phyloP scores from a whole-genome alignment of 108 stramenopile species.

The Epipyxis sp. region DNA sequence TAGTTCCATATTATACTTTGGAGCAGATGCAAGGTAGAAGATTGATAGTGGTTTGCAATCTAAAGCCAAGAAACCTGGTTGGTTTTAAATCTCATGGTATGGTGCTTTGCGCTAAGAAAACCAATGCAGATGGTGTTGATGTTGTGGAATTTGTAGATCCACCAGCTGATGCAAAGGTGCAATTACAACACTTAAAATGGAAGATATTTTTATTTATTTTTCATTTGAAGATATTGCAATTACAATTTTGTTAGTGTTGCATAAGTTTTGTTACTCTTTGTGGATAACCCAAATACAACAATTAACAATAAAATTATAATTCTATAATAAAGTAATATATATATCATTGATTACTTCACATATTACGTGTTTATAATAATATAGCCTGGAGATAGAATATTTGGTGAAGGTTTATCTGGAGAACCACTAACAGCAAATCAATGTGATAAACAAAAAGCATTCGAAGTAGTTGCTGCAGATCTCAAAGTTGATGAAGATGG shows the following conservation, averaged over 20 bases:
- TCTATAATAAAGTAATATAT: too few species aligned
- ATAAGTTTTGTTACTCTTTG: too few species aligned
- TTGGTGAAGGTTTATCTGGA: slow-evolving; percentile 72
- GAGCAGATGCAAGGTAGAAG: slow-evolving; percentile 82
- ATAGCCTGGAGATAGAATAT: slow-evolving; percentile 82
- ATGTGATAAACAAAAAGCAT: slow-evolving; percentile 95
- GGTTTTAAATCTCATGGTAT: slow-evolving; percentile 93
- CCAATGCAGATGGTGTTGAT: slow-evolving; percentile 52
- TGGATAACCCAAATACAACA: too few species aligned
- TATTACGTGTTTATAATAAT: too few species aligned
- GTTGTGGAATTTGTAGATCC: slow-evolving; percentile 90
- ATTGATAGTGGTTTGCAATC: slow-evolving; percentile 87
- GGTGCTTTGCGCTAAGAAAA: slow-evolving; percentile 84
- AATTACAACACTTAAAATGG: too few species aligned
- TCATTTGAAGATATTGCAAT: too few species aligned
- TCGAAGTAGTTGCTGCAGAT: slow-evolving; percentile 70
- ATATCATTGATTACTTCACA: too few species aligned
- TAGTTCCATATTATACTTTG: slow-evolving; percentile 64
- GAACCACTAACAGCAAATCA: slow-evolving; percentile 70
- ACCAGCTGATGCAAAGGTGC: slow-evolving; percentile 77
- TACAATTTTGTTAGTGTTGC: too few species aligned
- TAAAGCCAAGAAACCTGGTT: slow-evolving; percentile 90
- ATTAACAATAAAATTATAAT: too few species aligned
- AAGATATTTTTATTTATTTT: too few species aligned
- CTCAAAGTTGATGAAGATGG: slow-evolving; percentile 80